phyloP scores from a whole-genome alignment of 495 filamentous ascomycete species.

The Beverwykella pulmonaria region DNA sequence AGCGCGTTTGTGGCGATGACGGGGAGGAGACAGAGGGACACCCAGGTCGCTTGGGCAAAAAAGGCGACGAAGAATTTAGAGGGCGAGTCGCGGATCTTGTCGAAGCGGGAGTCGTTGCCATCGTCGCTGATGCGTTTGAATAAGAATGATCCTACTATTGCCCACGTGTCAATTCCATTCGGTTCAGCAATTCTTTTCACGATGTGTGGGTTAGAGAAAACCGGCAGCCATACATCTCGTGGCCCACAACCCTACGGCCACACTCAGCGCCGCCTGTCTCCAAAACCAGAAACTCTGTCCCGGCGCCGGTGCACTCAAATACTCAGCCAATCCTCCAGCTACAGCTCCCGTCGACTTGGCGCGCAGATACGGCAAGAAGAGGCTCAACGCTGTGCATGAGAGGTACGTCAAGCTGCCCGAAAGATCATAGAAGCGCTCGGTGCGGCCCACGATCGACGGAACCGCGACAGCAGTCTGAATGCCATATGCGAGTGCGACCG shows the following conservation, averaged over 20 bases:
- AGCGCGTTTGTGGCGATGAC: constrained; percentile 61
- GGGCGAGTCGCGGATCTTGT: constrained; percentile 57
- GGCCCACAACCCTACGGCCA: constrained; percentile 61
- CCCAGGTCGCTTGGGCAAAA: constrained; percentile 63
- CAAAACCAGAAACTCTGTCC: constrained; percentile 54
- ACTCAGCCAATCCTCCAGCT: constrained; percentile 38
- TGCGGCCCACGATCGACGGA: constrained; percentile 59
- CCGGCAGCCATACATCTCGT: constrained; percentile 51
- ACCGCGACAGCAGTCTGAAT: constrained; percentile 60
- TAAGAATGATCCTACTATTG: constrained; percentile 61
- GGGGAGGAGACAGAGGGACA: constrained; percentile 63
- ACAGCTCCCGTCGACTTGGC: constrained; percentile 28
- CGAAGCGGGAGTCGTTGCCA: constrained; percentile 64
- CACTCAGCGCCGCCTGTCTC: constrained; percentile 62
- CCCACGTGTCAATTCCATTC: not conserved
- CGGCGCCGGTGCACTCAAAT: constrained; percentile 29
- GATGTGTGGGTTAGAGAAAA: not conserved
- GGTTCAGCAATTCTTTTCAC: not conserved
- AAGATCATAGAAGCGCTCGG: constrained; percentile 67
- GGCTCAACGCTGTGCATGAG: constrained; percentile 56
- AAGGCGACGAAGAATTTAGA: constrained; percentile 59
- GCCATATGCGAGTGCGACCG: constrained; percentile 58
- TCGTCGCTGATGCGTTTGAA: constrained; percentile 58
- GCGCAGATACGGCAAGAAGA: constrained; percentile 63
- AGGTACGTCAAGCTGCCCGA: constrained; percentile 66